These are phyloP conservation scores for Pontederia paniculata DNA, from an alignment of 176 grass and related monocot genomes.

Conservation along the genomic window DNA sequence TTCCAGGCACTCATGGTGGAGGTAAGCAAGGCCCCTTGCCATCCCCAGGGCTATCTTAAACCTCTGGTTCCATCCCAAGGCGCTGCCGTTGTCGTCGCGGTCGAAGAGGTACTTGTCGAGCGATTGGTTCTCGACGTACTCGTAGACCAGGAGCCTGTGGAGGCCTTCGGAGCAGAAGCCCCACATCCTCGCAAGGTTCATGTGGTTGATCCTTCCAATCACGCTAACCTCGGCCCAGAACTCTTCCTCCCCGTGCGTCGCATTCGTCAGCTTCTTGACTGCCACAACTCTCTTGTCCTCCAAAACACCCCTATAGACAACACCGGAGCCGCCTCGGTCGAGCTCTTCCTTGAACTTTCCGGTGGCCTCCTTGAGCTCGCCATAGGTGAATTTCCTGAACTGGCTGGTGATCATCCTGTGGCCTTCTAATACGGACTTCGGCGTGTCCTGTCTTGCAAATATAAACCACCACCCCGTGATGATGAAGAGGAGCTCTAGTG, in stretches of 20 bases:
- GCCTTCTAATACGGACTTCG: slow-evolving; percentile 41
- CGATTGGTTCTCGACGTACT: slow-evolving; percentile 57
- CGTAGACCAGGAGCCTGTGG: slow-evolving; percentile 55
- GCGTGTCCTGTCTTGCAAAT: slow-evolving; percentile 32
- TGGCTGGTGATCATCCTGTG: slow-evolving; percentile 50
- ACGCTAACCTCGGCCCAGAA: no score
- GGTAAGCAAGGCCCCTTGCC: no score
- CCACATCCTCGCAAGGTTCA: slow-evolving; percentile 67
- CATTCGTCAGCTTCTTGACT: no score
- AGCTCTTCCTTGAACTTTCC: no score
- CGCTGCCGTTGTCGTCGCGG: not conserved
- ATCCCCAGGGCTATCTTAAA: no score
- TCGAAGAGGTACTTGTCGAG: slow-evolving; percentile 50
- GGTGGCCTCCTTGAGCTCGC: slow-evolving; percentile 30
- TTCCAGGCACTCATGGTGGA: no score
- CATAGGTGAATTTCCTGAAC: slow-evolving; percentile 51
- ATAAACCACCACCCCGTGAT: slow-evolving; percentile 53
- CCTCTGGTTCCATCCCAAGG: no score
- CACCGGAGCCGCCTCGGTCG: no score
- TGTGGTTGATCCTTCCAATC: no score
- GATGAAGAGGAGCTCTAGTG: slow-evolving; percentile 39
- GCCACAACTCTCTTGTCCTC: no score
- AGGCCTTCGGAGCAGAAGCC: slow-evolving; percentile 63
- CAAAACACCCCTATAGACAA: no score
- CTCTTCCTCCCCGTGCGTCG: no score